Base-by-base conservation (phyloP, 2,329 filamentous ascomycete species). In the Penicillium sclerotigenum region DNA sequence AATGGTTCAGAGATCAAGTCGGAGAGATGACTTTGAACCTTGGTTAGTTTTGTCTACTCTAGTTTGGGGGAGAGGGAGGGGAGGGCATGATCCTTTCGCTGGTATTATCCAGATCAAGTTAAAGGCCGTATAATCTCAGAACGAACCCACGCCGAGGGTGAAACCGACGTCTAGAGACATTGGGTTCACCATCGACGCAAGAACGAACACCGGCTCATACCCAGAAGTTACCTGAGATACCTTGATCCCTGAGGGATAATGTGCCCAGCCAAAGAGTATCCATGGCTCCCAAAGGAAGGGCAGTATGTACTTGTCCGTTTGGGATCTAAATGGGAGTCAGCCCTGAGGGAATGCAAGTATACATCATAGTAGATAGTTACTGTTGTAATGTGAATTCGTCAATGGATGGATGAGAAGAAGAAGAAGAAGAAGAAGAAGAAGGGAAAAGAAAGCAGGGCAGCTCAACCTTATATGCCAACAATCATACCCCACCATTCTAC, bases 31-130 rank as follows among this genome's bases (percentile, higher is more conserved):
- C 49, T 61, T 63, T 48, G 46, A 18, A 36, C 61, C 66, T 68
- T 64, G 60, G 68, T 70, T 69, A 77, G 70, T 70, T 69, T 69
- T 73, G 61, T 18, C 65, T 68, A 71, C 75, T 77, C 76, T 67
- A 68, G 61, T 62, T 64, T 53, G 62, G 66, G 69, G 20, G 20
- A 65, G 62, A 69, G 67, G 72, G 72, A 68, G 73, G 77, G 79
- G 79, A 83, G 83, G 83, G 90, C 90, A 96, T 95, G 91, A 94
- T 96, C 88, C 91, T 96, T 94, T 91, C 91, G 91, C 91, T 91
- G 89, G 90, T 90, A 94, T 94, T 93, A 93, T 92, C 90, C 89
- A 90, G 89, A 92, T 93, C 90, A 93, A 93, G 89, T 93, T 91
- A 79, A 81, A 54, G 81, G 87, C 90, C 89, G 90, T 94, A 88